Evolutionary conservation across 1,284 basidiomycete species (phyloP).

Genomic region (Cystobasidiaceae sp.): DNA sequence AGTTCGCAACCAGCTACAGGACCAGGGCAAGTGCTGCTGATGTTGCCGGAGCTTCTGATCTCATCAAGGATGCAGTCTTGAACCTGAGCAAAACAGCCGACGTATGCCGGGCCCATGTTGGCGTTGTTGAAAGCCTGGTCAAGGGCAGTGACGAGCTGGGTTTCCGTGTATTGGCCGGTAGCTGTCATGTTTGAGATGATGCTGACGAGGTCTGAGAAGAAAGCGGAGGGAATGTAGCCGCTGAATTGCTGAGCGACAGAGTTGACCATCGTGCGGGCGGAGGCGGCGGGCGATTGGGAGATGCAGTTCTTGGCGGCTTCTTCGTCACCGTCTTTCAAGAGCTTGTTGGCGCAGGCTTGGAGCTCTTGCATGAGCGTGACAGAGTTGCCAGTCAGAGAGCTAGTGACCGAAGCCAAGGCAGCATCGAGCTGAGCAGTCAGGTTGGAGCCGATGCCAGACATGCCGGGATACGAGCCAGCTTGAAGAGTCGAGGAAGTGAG

Average conservation of each 20-base stretch:
- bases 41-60: conserved; percentile 30
- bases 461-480: conserved; percentile 31
- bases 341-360: conserved; percentile 36
- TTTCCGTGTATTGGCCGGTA: conserved; percentile 34
- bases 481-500: conserved; percentile 22
- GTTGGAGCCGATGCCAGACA: conserved; percentile 23
- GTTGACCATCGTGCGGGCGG: conserved; percentile 35
- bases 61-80: conserved; percentile 38
- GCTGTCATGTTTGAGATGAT: conserved; percentile 32
- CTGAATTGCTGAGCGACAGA: conserved; percentile 36
- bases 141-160: conserved; percentile 31
- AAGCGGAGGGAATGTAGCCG: conserved; percentile 41
- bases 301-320: conserved; percentile 37
- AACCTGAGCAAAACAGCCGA: conserved; percentile 37
- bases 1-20: conserved; percentile 35
- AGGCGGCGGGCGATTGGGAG: conserved; percentile 29
- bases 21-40: conserved; percentile 37
- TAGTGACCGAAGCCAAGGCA: conserved; percentile 37
- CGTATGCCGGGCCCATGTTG: conserved; percentile 39
- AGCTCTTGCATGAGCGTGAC: conserved; percentile 39
- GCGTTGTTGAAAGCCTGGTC: conserved; percentile 40
- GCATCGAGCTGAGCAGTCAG: conserved; percentile 37
- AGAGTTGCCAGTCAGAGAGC: conserved; percentile 37
- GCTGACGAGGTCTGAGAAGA: conserved; percentile 39
- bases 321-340: conserved; percentile 38